Evolutionary conservation across 2,329 filamentous ascomycete genomes (phyloP).

Genomic region (Metarhizium brunneum): DNA sequence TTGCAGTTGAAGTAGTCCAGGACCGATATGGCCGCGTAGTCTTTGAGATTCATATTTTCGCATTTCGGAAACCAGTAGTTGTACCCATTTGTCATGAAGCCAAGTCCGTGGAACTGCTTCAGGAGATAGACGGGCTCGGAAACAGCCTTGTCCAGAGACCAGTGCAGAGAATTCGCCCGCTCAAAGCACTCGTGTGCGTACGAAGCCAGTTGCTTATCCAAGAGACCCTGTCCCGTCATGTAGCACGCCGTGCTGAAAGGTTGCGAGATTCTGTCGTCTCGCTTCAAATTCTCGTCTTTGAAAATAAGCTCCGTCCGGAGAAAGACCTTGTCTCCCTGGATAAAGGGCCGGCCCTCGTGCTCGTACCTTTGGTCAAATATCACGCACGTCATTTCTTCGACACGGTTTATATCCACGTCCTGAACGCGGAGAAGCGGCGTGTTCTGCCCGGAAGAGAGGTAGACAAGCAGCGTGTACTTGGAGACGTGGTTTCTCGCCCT

Average conservation of each 20-base stretch:
- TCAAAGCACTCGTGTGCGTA: constrained; percentile 1
- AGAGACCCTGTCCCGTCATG: constrained; percentile 1
- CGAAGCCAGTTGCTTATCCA: neutral
- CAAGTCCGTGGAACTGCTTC: neutral
- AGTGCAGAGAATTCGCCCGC: constrained; percentile 1
- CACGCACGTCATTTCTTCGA: constrained; percentile 1
- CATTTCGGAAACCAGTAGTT: constrained; percentile 1
- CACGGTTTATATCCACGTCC: neutral
- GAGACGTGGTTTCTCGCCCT: neutral
- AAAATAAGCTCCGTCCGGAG: constrained; percentile 2
- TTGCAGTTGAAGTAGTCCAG: constrained; percentile 1
- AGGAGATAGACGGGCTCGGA: neutral
- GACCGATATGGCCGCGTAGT: neutral
- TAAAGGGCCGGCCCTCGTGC: neutral
- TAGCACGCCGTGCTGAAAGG: neutral
- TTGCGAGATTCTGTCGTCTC: neutral
- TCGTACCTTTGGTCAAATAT: constrained; percentile 1
- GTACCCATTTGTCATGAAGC: constrained; percentile 1
- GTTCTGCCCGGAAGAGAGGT: neutral
- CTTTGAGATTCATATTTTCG: neutral
- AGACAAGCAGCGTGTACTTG: neutral
- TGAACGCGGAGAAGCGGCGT: neutral
- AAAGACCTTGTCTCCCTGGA: neutral
- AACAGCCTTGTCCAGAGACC: neutral
- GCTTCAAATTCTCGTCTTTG: neutral